These are phyloP conservation scores for Phytophthora citrophthora DNA, from an alignment of 352 stramenopile genomes.

Conservation along the genomic window DNA sequence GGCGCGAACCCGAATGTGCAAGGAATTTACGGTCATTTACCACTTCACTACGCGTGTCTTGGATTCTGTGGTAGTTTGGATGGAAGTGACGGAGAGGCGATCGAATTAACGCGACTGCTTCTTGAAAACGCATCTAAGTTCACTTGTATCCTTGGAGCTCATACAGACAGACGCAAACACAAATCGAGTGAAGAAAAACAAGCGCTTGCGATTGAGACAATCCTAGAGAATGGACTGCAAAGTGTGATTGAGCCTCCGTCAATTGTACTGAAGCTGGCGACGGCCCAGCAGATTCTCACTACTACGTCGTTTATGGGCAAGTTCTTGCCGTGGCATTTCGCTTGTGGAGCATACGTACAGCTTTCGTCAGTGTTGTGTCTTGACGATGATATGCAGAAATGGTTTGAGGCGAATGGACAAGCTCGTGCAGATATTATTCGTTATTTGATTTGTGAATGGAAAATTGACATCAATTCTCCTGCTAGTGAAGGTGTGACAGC, in stretches of 20 bases:
- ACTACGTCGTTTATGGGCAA: slow-evolving; percentile 35
- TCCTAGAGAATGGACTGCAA: slow-evolving; percentile 52
- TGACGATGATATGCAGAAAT: slow-evolving; percentile 50
- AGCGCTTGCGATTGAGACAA: slow-evolving; percentile 57
- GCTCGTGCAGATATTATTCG: slow-evolving; percentile 47
- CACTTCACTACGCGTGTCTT: slow-evolving; percentile 75
- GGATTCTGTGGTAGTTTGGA: slow-evolving; percentile 50
- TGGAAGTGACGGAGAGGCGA: slow-evolving; percentile 21
- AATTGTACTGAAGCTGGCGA: slow-evolving; percentile 47
- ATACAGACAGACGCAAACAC: slow-evolving; percentile 64
- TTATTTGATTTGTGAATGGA: slow-evolving; percentile 40
- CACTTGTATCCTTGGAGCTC: slow-evolving; percentile 33
- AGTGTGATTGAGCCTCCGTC: slow-evolving; percentile 40
- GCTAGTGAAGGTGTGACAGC: slow-evolving; percentile 47
- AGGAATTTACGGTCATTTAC: slow-evolving; percentile 57
- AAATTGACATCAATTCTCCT: slow-evolving; percentile 38
- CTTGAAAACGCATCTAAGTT: slow-evolving; percentile 33
- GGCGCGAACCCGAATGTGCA: slow-evolving; percentile 69
- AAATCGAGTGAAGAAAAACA: slow-evolving; percentile 57
- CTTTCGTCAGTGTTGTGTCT: slow-evolving; percentile 46
- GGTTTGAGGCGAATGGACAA: slow-evolving; percentile 47
- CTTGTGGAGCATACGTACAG: slow-evolving; percentile 60
- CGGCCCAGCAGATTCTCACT: slow-evolving; percentile 37
- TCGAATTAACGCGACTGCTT: slow-evolving; percentile 45
- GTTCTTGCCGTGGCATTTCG: slow-evolving; percentile 68